Evolutionary conservation across 192 early-diverging fungal genomes (phyloP).

Genomic region (Paraglomus brasilianum): DNA sequence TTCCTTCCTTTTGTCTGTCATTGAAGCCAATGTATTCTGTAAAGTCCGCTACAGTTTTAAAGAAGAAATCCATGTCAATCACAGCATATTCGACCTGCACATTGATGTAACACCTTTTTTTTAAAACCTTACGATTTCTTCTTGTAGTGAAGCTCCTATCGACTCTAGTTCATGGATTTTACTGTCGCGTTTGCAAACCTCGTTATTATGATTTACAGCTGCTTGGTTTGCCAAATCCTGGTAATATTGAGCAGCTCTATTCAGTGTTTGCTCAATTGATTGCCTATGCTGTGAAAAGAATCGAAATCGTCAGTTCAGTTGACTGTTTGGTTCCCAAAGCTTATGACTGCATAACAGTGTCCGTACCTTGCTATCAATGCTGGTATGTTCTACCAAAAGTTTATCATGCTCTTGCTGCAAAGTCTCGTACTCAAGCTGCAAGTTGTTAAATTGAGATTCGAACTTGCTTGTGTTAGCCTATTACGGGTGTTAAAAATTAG

Average conservation of each 20-base stretch:
- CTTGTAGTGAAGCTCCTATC: not conserved
- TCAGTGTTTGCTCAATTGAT: constrained; percentile 5
- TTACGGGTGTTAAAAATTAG: too few species aligned
- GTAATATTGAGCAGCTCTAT: constrained; percentile 8
- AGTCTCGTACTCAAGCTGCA: not conserved
- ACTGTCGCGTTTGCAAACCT: constrained; percentile 22
- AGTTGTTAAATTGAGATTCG: constrained; percentile 3
- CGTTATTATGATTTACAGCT: constrained; percentile 21
- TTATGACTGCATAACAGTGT: not conserved
- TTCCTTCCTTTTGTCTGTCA: too few species aligned
- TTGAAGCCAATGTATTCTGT: too few species aligned
- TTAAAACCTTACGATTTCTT: constrained; percentile 29
- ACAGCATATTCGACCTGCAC: too few species aligned
- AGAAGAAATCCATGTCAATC: too few species aligned
- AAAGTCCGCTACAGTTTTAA: too few species aligned
- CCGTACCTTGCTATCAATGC: constrained; percentile 14
- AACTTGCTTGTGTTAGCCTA: not conserved
- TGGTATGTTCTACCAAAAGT: not conserved
- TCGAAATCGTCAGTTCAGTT: not conserved
- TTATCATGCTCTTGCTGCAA: constrained; percentile 11
- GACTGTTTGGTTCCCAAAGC: too few species aligned
- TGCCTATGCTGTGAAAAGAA: not conserved
- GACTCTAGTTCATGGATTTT: constrained; percentile 17
- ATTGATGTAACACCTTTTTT: too few species aligned
- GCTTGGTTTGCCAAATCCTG: constrained; percentile 3